phyloP scores from a whole-genome alignment of 495 filamentous ascomycete genomes.

The Neurospora pannonica region DNA sequence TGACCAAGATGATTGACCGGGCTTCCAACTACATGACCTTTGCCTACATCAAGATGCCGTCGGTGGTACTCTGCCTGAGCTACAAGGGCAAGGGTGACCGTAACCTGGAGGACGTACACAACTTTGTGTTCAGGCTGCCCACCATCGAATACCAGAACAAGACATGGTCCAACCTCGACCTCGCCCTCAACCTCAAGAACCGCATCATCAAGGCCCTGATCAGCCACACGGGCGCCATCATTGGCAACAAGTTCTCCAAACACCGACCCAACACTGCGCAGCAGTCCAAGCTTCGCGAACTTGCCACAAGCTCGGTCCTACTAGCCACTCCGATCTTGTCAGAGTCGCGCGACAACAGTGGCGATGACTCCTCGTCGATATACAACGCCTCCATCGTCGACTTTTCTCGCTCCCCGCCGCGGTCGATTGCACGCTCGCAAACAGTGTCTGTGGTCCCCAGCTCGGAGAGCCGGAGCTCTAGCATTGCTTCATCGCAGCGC shows the following conservation, averaged over 20 bases:
- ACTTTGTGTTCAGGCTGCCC: constrained; percentile 93
- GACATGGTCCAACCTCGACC: constrained; percentile 96
- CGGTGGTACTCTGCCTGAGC: constrained; percentile 87
- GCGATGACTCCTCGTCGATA: constrained; percentile 41
- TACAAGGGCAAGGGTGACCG: constrained; percentile 95
- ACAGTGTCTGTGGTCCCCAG: constrained; percentile 29
- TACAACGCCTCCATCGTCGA: constrained; percentile 38
- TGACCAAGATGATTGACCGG: constrained; percentile 96
- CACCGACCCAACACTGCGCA: constrained; percentile 72
- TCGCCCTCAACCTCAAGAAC: constrained; percentile 84
- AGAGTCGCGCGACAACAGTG: constrained; percentile 34
- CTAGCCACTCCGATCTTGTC: constrained; percentile 29
- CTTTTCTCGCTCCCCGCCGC: constrained; percentile 41
- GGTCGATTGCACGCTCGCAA: constrained; percentile 30
- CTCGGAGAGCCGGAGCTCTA: constrained; percentile 36
- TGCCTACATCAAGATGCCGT: constrained; percentile 87
- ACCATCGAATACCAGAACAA: constrained; percentile 95
- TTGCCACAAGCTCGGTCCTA: constrained; percentile 54
- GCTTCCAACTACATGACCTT: constrained; percentile 97
- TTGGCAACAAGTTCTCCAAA: constrained; percentile 91
- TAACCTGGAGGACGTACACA: constrained; percentile 91
- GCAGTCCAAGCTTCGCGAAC: constrained; percentile 68
- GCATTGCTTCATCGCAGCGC: constrained; percentile 31
- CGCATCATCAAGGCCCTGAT: constrained; percentile 91
- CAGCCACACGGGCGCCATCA: constrained; percentile 89